A percentile compares a stretch with the other conserved stretches of the same genome.
Conservation (phyloP, 2,329 filamentous ascomycete species). For the Biscogniauxia marginata region DNA sequence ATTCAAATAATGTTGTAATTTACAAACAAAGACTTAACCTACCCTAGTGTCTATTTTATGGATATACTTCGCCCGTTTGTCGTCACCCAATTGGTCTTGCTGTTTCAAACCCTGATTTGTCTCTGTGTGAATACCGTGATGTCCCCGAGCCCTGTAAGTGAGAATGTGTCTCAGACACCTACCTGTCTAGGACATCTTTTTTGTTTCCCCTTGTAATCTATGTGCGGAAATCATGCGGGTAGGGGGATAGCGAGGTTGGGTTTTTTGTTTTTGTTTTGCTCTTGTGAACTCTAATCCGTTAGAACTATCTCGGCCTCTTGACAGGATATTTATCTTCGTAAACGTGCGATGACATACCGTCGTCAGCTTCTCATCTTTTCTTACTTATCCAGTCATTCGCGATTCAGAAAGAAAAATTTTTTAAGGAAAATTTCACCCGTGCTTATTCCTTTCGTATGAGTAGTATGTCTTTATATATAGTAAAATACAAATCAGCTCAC, state of each 20-base stretch:
- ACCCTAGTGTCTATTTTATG: conserved; percentile 37
- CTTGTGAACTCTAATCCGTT: not conserved
- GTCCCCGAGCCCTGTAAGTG: not conserved
- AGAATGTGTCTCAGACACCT: not conserved
- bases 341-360: too few relatives aligned
- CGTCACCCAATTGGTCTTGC: not conserved
- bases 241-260: too few relatives aligned
- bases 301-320: not conserved
- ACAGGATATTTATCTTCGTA: too few relatives aligned
- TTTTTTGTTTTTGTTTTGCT: not conserved
- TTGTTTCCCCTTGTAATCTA: not conserved
- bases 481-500: too few relatives aligned
- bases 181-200: not conserved
- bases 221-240: not conserved
- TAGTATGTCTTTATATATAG: too few relatives aligned
- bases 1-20: conserved; percentile 47
- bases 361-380: too few relatives aligned
- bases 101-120: not conserved
- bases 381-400: too few relatives aligned
- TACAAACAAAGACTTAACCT: conserved; percentile 14
- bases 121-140: not conserved
- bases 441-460: too few relatives aligned
- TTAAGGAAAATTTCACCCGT: too few relatives aligned
- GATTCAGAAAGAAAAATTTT: too few relatives aligned
- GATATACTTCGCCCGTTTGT: not conserved